These are phyloP conservation scores for Rosa multiflora DNA, from an alignment of 306 rosid genomes.

Conservation along the genomic window DNA sequence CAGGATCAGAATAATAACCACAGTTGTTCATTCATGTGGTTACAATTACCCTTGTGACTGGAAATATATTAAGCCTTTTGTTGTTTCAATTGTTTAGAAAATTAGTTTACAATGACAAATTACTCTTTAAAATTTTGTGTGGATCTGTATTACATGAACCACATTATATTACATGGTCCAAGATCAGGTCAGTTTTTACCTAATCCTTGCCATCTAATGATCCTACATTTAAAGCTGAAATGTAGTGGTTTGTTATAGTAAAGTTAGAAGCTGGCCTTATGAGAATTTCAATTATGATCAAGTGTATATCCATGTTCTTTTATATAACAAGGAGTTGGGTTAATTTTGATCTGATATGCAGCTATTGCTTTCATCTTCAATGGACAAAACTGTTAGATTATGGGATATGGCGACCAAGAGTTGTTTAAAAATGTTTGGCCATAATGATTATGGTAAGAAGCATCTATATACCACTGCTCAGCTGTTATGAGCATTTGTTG, in stretches of 20 bases:
- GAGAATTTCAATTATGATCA: background rate
- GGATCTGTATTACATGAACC: too few species aligned
- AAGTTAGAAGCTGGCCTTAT: background rate
- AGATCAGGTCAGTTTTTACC: conserved; percentile 47
- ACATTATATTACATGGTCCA: conserved; percentile 52
- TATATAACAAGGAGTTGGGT: background rate
- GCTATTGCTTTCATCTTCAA: conserved; percentile 81
- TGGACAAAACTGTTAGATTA: conserved; percentile 90
- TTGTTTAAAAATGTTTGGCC: conserved; percentile 75
- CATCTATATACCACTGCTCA: background rate
- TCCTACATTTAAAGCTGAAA: background rate
- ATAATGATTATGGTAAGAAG: conserved; percentile 78
- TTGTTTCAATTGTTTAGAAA: too few species aligned
- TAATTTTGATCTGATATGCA: conserved; percentile 33
- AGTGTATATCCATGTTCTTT: background rate
- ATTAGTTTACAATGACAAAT: too few species aligned
- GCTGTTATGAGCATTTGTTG: background rate
- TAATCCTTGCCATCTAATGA: background rate
- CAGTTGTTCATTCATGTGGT: too few species aligned
- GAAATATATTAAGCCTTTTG: too few species aligned
- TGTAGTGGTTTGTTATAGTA: background rate
- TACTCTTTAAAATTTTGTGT: too few species aligned
- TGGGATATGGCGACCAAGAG: conserved; percentile 78
- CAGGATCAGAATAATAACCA: too few species aligned
- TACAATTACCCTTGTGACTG: too few species aligned